Evolutionary conservation across 192 early-diverging fungal species (phyloP).

Genomic region (Backusella liffmaniae): DNA sequence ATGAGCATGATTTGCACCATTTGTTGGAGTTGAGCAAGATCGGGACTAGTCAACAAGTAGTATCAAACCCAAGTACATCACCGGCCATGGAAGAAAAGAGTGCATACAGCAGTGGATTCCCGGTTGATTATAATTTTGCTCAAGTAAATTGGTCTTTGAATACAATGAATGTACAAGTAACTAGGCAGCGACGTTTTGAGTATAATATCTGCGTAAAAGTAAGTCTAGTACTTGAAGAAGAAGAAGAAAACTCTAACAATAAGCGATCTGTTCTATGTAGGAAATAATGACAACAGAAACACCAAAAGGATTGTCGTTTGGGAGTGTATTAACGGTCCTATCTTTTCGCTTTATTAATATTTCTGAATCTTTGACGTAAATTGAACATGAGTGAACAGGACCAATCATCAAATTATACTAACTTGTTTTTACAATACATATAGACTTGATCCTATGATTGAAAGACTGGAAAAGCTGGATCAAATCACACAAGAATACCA

Average conservation of each 20-base stretch:
- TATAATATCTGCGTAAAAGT: conserved; percentile 47
- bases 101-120: neutral
- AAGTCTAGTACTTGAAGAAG: neutral
- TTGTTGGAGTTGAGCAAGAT: neutral
- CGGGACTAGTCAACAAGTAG: neutral
- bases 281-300: conserved; percentile 32
- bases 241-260: neutral
- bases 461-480: conserved; percentile 30
- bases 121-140: neutral
- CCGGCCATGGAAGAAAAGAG: neutral
- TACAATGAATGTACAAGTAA: conserved; percentile 27
- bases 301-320: conserved; percentile 29
- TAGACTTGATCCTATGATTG: conserved; percentile 29
- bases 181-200: conserved; percentile 31
- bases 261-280: neutral
- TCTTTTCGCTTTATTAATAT: conserved; percentile 29
- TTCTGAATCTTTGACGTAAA: conserved; percentile 29
- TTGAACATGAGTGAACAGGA: no score
- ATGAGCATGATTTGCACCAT: neutral
- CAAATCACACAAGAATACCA: conserved; percentile 25
- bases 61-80: neutral
- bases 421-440: neutral
- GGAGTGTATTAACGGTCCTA: conserved; percentile 21
- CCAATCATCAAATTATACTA: no score
- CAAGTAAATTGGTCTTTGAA: conserved; percentile 24